Evolutionary conservation across 768 basidiomycete species (phyloP), one percentile per base, ranked within the genome.

Genomic region (Boletus rubropictus): DNA sequence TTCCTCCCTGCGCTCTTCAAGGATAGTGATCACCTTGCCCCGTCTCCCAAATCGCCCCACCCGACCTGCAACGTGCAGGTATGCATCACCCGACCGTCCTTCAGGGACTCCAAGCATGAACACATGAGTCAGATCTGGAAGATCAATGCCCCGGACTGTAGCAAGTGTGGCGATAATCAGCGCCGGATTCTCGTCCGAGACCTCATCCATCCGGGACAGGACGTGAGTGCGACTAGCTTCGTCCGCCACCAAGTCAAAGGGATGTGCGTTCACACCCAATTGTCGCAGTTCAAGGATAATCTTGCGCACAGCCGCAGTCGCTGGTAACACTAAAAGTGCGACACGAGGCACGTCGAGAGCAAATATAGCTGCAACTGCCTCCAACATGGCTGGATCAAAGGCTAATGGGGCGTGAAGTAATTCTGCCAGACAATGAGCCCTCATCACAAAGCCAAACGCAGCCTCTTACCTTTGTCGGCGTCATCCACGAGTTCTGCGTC

Each of bases 21-120:
- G 62, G 32, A 88, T 69, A 22, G 73, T 79, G 48, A 89, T 70
- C 42, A 87, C 84, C 64, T 78, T 83, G 14, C 86, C 86, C 18
- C 63, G 66, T 35, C 76, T 64, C 37, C 82, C 81, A 60, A 86
- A 84, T 49, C 86, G 75, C 18, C 86, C 85, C n/a, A 82, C 84
- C 11, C 87, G 79, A 12, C 88, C 87, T 5, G 83, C 80, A 34
- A 82, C 67, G 56, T 89, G 87, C 53, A 81, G 50, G 60, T 89
- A 89, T 33, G 71, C 72, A 53, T 84, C 82, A 32, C 78, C 75
- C 10, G 68, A 65, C 54, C 64, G 67, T 25, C 70, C 74, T 49
- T 77, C 74, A 6, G 79, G 75, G 3, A 84, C 66, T 4, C 86
- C 86, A 37, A 84, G 65, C 41, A 88, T 69, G 61, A 90, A 88